These are phyloP conservation scores for Peronospora belbahrii DNA, from an alignment of 352 stramenopile genomes.

Conservation along the genomic window DNA sequence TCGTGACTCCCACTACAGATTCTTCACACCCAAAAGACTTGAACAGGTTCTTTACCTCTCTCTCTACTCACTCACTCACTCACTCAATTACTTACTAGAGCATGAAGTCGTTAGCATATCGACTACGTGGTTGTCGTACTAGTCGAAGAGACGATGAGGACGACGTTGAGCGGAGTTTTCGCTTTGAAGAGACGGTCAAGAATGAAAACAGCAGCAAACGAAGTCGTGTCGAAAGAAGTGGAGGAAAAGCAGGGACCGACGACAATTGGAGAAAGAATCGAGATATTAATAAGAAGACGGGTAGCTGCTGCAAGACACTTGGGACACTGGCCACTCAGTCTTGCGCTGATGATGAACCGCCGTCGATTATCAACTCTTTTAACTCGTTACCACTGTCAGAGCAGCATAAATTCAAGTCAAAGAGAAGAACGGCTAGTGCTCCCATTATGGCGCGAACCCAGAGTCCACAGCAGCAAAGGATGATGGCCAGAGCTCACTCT, in stretches of 20 bases:
- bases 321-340: background rate
- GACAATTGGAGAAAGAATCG: slow-evolving; percentile 16
- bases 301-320: slow-evolving; percentile 9
- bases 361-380: slow-evolving; percentile 8
- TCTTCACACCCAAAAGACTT: too few relatives aligned
- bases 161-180: slow-evolving; percentile 13
- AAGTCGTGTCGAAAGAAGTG: background rate
- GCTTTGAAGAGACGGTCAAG: slow-evolving; percentile 6
- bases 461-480: slow-evolving; percentile 7
- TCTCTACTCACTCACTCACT: slow-evolving; percentile 6
- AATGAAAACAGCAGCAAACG: background rate
- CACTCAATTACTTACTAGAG: background rate
- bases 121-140: slow-evolving; percentile 16
- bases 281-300: slow-evolving; percentile 20
- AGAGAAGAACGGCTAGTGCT: slow-evolving; percentile 4
- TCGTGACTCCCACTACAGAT: slow-evolving; percentile 5
- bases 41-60: too few relatives aligned
- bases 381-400: background rate
- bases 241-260: background rate
- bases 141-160: slow-evolving; percentile 12
- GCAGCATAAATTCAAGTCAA: background rate
- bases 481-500: slow-evolving; percentile 5
- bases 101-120: slow-evolving; percentile 35
- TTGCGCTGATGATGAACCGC: background rate
- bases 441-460: background rate